Evolutionary conservation across 371 early-diverging fungal genomes (phyloP).

Genomic region (Rhizopus arrhizus): DNA sequence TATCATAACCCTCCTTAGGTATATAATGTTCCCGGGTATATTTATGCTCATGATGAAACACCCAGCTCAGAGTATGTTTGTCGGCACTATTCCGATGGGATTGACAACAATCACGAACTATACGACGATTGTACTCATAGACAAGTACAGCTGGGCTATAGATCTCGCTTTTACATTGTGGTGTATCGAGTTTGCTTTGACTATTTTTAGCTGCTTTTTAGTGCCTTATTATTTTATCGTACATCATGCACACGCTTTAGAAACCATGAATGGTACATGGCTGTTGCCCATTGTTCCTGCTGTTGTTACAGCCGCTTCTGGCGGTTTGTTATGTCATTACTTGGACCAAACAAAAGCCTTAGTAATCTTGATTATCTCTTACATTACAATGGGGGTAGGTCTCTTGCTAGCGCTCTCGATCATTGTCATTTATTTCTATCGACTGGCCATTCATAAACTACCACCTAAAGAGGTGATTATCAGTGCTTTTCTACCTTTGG

Average conservation of each 20-base stretch:
- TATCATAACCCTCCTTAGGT: slow-evolving; percentile 31
- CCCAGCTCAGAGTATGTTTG: slow-evolving; percentile 43
- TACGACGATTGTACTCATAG: slow-evolving; percentile 17
- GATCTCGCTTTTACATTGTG: slow-evolving; percentile 43
- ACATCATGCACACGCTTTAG: slow-evolving; percentile 45
- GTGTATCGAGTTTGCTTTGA: slow-evolving; percentile 38
- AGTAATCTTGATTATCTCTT: slow-evolving; percentile 41
- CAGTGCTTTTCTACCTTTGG: slow-evolving; percentile 45
- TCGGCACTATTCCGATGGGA: slow-evolving; percentile 58
- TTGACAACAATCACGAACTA: slow-evolving; percentile 46
- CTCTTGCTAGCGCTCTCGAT: slow-evolving; percentile 41
- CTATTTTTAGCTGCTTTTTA: slow-evolving; percentile 29
- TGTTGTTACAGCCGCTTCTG: slow-evolving; percentile 49
- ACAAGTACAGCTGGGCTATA: slow-evolving; percentile 34
- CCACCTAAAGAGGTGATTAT: slow-evolving; percentile 54
- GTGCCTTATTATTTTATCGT: slow-evolving; percentile 44
- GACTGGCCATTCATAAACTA: slow-evolving; percentile 42
- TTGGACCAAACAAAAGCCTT: slow-evolving; percentile 25
- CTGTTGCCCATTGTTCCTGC: slow-evolving; percentile 53
- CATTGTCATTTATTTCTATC: slow-evolving; percentile 46
- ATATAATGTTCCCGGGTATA: slow-evolving; percentile 41
- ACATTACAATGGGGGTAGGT: slow-evolving; percentile 53
- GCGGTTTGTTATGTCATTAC: slow-evolving; percentile 44
- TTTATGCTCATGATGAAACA: slow-evolving; percentile 39
- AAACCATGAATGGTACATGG: slow-evolving; percentile 47